These are phyloP conservation scores for Komagataea norvegica DNA, from an alignment of 1,139 yeast species.

Conservation along the genomic window DNA sequence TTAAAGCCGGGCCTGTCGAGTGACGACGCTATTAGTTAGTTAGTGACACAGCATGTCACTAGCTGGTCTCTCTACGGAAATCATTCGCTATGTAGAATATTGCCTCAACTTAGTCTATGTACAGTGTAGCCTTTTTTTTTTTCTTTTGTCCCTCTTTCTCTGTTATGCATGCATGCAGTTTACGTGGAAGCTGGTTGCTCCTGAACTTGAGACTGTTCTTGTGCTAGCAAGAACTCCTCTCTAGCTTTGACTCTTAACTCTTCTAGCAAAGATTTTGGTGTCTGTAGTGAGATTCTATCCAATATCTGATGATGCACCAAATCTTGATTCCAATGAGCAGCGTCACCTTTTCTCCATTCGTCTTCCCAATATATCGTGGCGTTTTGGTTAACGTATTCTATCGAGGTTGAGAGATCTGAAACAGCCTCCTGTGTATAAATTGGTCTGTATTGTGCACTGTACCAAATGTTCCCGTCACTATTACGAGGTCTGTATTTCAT, in stretches of 20 bases:
- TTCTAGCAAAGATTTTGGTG: constrained; percentile 58
- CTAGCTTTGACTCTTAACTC: constrained; percentile 42
- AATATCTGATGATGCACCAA: constrained; percentile 55
- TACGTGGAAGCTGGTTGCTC: not conserved
- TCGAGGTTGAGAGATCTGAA: constrained; percentile 73
- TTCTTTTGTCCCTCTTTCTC: too few relatives aligned
- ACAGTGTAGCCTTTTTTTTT: too few relatives aligned
- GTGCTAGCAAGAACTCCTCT: constrained; percentile 22
- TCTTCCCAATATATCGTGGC: constrained; percentile 75
- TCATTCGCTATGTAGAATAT: too few relatives aligned
- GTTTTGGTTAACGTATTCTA: constrained; percentile 51
- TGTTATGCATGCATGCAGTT: too few relatives aligned
- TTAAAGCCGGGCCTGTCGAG: too few relatives aligned
- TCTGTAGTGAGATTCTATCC: constrained; percentile 60
- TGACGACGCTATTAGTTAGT: too few relatives aligned
- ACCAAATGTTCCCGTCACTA: constrained; percentile 80
- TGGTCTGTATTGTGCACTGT: constrained; percentile 82
- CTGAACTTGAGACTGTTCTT: not conserved
- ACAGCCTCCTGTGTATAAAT: constrained; percentile 89
- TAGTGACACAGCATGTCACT: too few relatives aligned
- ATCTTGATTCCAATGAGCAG: constrained; percentile 53
- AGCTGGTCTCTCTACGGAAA: too few relatives aligned
- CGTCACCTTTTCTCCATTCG: constrained; percentile 81
- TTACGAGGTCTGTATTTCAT: constrained; percentile 66
- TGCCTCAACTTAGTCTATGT: too few relatives aligned